phyloP scores from a whole-genome alignment of 805 yeast species.

The Starmera dryadoides region DNA sequence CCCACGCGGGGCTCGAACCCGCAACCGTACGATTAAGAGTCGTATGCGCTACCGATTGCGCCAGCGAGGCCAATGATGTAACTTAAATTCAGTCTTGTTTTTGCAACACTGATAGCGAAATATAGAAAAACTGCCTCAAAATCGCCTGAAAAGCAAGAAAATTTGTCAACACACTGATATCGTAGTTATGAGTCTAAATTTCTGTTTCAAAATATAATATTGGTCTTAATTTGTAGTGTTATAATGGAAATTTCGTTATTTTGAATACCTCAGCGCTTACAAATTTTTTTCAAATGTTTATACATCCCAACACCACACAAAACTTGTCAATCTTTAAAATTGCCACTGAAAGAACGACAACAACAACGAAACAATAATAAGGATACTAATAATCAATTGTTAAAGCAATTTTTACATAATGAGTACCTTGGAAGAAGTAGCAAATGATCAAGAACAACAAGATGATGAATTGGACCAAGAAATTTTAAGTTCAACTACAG shows the following conservation, averaged over 20 bases:
- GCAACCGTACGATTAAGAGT: conserved; percentile 27
- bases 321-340: background rate
- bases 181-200: too few relatives aligned
- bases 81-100: too few relatives aligned
- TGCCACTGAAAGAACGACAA: background rate
- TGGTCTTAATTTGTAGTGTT: too few relatives aligned
- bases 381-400: too few relatives aligned
- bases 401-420: conserved; percentile 24
- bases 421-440: conserved; percentile 84
- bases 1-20: conserved; percentile 30
- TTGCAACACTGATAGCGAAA: too few relatives aligned
- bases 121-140: too few relatives aligned
- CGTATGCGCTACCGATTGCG: conserved; percentile 29
- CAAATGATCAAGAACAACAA: conserved; percentile 35
- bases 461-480: conserved; percentile 73
- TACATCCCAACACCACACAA: background rate
- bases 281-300: too few relatives aligned
- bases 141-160: too few relatives aligned
- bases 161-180: too few relatives aligned
- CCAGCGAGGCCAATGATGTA: conserved; percentile 30
- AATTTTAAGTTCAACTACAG: conserved; percentile 66
- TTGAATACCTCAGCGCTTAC: too few relatives aligned
- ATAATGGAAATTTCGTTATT: too few relatives aligned
- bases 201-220: too few relatives aligned
- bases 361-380: background rate